Evolutionary conservation across 2,329 filamentous ascomycete genomes (phyloP).

Genomic region (Fulvia fulva): DNA sequence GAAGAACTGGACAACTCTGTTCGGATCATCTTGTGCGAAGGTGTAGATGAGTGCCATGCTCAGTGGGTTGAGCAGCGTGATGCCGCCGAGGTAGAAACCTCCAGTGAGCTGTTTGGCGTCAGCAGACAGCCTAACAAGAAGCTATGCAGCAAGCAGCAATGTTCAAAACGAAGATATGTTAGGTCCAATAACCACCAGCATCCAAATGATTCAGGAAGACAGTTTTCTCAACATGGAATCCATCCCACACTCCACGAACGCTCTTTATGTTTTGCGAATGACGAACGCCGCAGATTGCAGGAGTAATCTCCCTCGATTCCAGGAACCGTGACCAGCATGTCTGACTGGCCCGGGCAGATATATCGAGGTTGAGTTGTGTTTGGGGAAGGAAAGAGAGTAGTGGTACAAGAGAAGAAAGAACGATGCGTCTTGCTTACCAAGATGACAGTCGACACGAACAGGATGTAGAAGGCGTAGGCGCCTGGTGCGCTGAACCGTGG

Average conservation of each 20-base stretch:
- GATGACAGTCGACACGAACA: conserved; percentile 68
- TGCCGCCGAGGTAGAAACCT: conserved; percentile 49
- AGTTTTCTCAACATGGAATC: conserved; percentile 51
- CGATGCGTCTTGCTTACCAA: conserved; percentile 59
- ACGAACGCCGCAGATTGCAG: conserved; percentile 46
- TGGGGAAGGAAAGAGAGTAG: conserved; percentile 18
- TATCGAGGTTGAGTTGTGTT: conserved; percentile 51
- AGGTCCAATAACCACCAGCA: conserved; percentile 59
- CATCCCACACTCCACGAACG: conserved; percentile 47
- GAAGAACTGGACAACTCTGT: conserved; percentile 71
- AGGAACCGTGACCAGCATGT: conserved; percentile 52
- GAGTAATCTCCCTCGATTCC: conserved; percentile 53
- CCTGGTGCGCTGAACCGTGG: conserved; percentile 70
- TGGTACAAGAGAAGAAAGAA: conserved; percentile 21
- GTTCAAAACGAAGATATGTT: conserved; percentile 48
- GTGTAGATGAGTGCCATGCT: conserved; percentile 81
- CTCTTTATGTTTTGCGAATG: conserved; percentile 49
- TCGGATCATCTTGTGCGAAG: conserved; percentile 78
- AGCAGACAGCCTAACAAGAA: conserved; percentile 5
- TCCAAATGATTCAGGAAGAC: conserved; percentile 53
- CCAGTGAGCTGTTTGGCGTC: conserved; percentile 30
- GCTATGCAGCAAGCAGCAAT: not conserved
- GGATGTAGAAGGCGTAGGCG: conserved; percentile 75
- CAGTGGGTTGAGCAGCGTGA: conserved; percentile 56
- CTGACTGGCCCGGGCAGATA: conserved; percentile 53